These are phyloP conservation scores for Plasmodium fragile DNA, from an alignment of 169 alveolate genomes.

Conservation along the genomic window DNA sequence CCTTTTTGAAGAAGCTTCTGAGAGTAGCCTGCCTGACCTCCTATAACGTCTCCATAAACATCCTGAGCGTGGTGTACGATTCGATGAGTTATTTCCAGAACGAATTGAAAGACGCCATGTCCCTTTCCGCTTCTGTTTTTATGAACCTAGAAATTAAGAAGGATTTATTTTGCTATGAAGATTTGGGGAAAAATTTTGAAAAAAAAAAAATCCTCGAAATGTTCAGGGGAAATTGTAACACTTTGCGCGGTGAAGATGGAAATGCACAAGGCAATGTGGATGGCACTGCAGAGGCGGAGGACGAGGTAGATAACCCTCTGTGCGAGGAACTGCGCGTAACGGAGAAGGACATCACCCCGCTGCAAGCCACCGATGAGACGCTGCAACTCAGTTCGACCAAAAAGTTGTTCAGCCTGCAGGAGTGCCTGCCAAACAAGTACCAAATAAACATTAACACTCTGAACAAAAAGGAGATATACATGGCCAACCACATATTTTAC, in stretches of 20 bases:
- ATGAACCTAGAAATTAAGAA: slow-evolving; percentile 63
- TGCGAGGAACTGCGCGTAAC: neutral
- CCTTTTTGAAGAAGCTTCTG: slow-evolving; percentile 69
- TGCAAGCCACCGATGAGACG: neutral
- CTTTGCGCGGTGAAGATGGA: neutral
- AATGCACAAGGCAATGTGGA: neutral
- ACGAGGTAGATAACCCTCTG: neutral
- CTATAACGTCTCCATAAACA: slow-evolving; percentile 51
- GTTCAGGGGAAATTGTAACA: neutral
- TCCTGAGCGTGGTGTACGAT: slow-evolving; percentile 74
- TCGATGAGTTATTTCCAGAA: slow-evolving; percentile 45
- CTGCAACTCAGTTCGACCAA: neutral
- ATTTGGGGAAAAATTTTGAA: slow-evolving; percentile 55
- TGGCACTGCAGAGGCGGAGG: neutral
- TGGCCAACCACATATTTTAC: slow-evolving; percentile 73
- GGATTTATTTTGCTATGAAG: slow-evolving; percentile 62
- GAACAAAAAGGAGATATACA: slow-evolving; percentile 34
- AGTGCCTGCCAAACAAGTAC: slow-evolving; percentile 67
- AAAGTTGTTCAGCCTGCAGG: slow-evolving; percentile 53
- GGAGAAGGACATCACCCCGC: neutral
- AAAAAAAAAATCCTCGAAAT: slow-evolving; percentile 44
- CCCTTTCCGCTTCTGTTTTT: slow-evolving; percentile 60
- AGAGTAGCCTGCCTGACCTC: slow-evolving; percentile 68
- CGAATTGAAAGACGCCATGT: slow-evolving; percentile 61
- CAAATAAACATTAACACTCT: slow-evolving; percentile 46